Conservation (phyloP, 2,329 filamentous ascomycete species). For the Aspergillus quadrilineatus region DNA sequence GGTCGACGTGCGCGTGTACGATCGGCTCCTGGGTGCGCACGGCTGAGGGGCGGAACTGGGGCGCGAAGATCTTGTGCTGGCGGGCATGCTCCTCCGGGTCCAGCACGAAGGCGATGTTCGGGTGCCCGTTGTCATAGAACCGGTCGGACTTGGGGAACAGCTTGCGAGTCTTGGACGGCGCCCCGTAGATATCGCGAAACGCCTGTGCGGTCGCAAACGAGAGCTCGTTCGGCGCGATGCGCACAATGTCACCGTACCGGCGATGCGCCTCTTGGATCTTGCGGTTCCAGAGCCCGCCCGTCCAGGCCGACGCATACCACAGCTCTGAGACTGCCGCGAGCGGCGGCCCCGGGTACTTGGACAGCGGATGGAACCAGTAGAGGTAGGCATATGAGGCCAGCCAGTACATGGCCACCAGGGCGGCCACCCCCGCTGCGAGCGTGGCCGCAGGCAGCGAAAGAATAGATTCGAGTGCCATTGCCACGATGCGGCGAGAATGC, state of each 20-base stretch:
- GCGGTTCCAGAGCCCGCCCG: background rate
- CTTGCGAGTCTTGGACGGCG: background rate
- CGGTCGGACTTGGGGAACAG: slow-evolving; percentile 3
- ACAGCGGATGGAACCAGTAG: background rate
- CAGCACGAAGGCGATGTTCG: slow-evolving; percentile 1
- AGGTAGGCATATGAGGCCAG: background rate
- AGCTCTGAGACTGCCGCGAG: background rate
- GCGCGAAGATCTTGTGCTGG: background rate
- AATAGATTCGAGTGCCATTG: background rate
- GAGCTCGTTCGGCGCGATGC: slow-evolving; percentile 3
- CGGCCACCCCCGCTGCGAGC: background rate
- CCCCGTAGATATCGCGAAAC: slow-evolving; percentile 1
- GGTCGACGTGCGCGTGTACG: background rate
- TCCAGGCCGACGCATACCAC: background rate
- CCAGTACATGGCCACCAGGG: background rate
- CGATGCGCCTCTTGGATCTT: background rate
- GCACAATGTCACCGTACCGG: background rate
- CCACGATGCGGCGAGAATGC: background rate
- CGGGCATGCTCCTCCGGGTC: background rate
- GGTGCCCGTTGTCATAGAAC: background rate
- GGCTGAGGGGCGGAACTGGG: background rate
- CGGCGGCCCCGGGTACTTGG: background rate
- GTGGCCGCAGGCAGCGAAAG: background rate
- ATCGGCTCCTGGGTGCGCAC: slow-evolving; percentile 1
- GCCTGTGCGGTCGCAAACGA: background rate